phyloP scores from a whole-genome alignment of 192 early-diverging fungal genomes.

The Linnemannia elongata region DNA sequence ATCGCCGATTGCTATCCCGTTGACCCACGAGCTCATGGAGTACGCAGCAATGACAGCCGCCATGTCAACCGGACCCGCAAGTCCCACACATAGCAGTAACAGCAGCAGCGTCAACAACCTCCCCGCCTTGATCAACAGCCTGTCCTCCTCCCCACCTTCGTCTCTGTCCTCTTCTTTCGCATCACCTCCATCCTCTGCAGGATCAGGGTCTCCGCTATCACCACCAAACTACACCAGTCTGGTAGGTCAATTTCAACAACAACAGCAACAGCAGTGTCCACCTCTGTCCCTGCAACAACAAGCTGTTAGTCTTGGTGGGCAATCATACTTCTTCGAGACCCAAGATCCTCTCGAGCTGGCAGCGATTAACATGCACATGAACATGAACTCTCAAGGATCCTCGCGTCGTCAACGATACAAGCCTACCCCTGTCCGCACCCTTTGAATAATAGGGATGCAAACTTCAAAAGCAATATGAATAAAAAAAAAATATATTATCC shows the following conservation, averaged over 20 bases:
- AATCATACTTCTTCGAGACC: not conserved
- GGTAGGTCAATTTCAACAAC: constrained; percentile 16
- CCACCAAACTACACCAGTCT: not conserved
- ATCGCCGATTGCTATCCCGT: constrained; percentile 14
- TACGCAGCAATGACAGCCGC: constrained; percentile 37
- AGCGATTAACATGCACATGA: constrained; percentile 38
- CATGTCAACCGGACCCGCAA: not conserved
- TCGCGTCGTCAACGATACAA: constrained; percentile 47
- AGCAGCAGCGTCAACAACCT: constrained; percentile 2
- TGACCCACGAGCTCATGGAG: constrained; percentile 50
- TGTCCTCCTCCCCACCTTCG: constrained; percentile 14
- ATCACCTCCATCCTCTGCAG: not conserved
- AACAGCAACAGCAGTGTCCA: constrained; percentile 3
- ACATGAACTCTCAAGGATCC: constrained; percentile 43
- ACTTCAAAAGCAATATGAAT: not conserved
- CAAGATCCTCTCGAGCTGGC: constrained; percentile 29
- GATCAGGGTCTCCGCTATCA: not conserved
- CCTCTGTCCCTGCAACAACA: not conserved
- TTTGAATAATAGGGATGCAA: not conserved
- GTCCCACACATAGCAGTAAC: not conserved
- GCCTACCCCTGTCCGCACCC: constrained; percentile 31
- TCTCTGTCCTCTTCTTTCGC: not conserved
- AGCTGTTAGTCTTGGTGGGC: not conserved
- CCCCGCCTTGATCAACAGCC: constrained; percentile 14
- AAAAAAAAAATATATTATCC: not conserved